phyloP scores from a whole-genome alignment of 805 yeast species.

The Candida andamanensis region DNA sequence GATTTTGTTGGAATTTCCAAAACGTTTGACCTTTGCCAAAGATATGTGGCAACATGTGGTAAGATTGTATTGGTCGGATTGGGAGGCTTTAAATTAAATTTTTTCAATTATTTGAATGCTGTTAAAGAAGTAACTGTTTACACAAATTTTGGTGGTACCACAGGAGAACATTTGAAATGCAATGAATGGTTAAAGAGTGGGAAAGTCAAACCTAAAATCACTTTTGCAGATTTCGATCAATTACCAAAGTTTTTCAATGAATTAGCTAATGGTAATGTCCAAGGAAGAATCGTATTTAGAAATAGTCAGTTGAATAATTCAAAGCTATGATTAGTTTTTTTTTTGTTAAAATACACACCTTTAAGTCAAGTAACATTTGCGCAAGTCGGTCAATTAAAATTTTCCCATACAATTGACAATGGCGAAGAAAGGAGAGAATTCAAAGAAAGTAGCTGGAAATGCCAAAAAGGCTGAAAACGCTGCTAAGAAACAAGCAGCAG shows the following conservation, averaged over 20 bases:
- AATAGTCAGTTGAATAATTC: constrained; percentile 4
- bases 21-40: constrained; percentile 22
- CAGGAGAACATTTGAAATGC: constrained; percentile 38
- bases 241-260: constrained; percentile 31
- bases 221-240: constrained; percentile 24
- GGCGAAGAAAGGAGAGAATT: constrained; percentile 50
- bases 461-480: constrained; percentile 66
- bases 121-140: constrained; percentile 36
- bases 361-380: no score
- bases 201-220: constrained; percentile 32
- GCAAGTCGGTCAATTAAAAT: background rate
- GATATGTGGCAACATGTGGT: constrained; percentile 31
- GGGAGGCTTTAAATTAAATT: constrained; percentile 25
- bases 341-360: no score
- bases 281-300: constrained; percentile 40
- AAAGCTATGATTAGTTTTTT: no score
- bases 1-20: constrained; percentile 36
- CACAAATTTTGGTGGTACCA: constrained; percentile 42
- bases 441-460: constrained; percentile 58
- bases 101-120: constrained; percentile 33
- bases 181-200: constrained; percentile 40
- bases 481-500: constrained; percentile 49
- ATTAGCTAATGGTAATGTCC: constrained; percentile 32
- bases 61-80: constrained; percentile 41
- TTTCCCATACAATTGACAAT: constrained; percentile 15